A percentile compares a stretch with the other conserved stretches of the same genome.
These are phyloP conservation scores for Pseudozyma flocculosa DNA, from an alignment of 1,284 basidiomycete genomes.

Conservation along the genomic window DNA sequence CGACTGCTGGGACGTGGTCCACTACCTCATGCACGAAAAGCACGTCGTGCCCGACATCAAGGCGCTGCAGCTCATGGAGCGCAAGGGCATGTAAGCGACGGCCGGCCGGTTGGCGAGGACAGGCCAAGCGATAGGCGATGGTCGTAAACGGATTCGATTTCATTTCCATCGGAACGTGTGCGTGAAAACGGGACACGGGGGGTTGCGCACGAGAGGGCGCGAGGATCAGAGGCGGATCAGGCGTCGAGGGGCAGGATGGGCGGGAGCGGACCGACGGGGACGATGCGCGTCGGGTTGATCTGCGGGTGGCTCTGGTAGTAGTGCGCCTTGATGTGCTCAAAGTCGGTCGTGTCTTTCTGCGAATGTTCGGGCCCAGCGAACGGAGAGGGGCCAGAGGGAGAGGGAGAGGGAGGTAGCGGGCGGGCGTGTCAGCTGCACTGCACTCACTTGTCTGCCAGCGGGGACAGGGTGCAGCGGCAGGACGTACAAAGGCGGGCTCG, in stretches of 20 bases:
- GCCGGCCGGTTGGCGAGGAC: too few species aligned
- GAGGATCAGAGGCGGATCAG: too few species aligned
- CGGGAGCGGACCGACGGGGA: constrained; percentile 49
- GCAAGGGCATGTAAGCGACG: not conserved
- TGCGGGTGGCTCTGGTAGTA: constrained; percentile 55
- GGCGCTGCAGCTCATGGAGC: constrained; percentile 20
- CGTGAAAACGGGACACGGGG: too few species aligned
- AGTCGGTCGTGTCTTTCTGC: constrained; percentile 75
- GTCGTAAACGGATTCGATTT: too few species aligned
- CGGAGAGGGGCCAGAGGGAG: not conserved
- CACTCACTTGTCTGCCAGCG: too few species aligned
- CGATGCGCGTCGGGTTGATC: constrained; percentile 52
- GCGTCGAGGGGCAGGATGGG: constrained; percentile 39
- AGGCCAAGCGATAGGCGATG: too few species aligned
- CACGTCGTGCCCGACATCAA: constrained; percentile 22
- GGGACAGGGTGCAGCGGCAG: too few species aligned
- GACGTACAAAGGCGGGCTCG: constrained; percentile 70
- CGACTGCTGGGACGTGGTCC: constrained; percentile 16
- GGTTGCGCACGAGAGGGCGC: too few species aligned
- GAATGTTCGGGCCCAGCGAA: not conserved
- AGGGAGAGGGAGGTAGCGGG: not conserved
- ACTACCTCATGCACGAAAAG: constrained; percentile 26
- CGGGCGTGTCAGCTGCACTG: not conserved
- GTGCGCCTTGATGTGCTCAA: constrained; percentile 64
- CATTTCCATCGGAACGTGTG: too few species aligned